Evolutionary conservation across 805 yeast species (phyloP), one percentile per base, ranked within the genome.

Genomic region (Yamadazyma sp.): DNA sequence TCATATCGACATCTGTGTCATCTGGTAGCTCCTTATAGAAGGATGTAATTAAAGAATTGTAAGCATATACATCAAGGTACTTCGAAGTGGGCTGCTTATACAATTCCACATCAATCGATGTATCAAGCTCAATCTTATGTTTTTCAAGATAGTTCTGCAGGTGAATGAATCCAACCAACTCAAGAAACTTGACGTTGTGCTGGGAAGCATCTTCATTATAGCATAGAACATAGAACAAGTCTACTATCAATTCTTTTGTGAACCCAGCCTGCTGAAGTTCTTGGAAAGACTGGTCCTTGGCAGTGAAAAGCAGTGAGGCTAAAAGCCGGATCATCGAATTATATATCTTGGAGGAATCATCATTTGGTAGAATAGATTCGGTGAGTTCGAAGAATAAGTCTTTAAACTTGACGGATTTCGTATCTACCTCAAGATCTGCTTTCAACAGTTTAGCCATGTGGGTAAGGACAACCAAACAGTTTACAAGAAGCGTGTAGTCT

Each of bases 151-250:
- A 55, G 13, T 25, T 28, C 13, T 41, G 35, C 8, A 47, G 48
- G 23, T 46, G 43, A 6, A 42, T 20, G 30, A 40, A 53, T 4
- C 64, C 64, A 3, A 54, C 51, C 6, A 48, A 32, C n/a, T 50
- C 52, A 12, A 57, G 36, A 39, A 54, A 57, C 13, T 28, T 13
- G 2, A 6, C 11, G 6, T 44, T 37, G 3, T 49, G 53, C n/a
- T 19, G n/a, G n/a, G 32, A 28, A 5, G 30, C 18, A 17, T 44
- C 43, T 11, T 37, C 28, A 6, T 41, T 18, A 46, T 47, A 51
- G 20, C 50, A 41, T 21, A 47, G 32, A 20, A 46, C 40, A 32
- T 46, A 56, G 20, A 40, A 43, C 17, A 48, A 35, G 9, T 45
- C 45, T 4, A 53, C 17, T 6, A 50, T 46, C 22, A 49, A 41